These are phyloP conservation scores for Cucurbitaria berberidis DNA, from an alignment of 2,329 filamentous ascomycete species.

Conservation along the genomic window DNA sequence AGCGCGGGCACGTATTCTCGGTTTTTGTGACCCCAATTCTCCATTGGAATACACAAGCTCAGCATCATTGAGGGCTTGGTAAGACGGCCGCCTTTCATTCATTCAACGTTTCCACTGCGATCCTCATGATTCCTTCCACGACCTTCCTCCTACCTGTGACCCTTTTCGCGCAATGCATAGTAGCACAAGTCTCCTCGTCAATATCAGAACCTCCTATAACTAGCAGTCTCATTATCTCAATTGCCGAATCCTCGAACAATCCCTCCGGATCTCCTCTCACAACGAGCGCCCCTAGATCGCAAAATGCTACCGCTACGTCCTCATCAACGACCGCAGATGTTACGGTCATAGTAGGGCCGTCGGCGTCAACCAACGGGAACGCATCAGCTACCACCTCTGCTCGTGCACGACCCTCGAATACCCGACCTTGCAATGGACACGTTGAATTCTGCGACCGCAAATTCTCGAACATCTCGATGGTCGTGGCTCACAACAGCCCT, in stretches of 20 bases:
- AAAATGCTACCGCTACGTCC: constrained; percentile 19
- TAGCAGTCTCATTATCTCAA: constrained; percentile 12
- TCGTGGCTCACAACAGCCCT: constrained; percentile 47
- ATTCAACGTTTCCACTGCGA: constrained; percentile 7
- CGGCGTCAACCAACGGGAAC: constrained; percentile 13
- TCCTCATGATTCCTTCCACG: constrained; percentile 19
- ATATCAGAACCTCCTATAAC: constrained; percentile 9
- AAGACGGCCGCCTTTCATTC: constrained; percentile 12
- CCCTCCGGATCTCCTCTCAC: constrained; percentile 1
- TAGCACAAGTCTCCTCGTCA: constrained; percentile 21
- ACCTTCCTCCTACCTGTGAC: constrained; percentile 11
- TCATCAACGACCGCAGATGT: constrained; percentile 17
- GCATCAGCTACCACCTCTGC: constrained; percentile 13
- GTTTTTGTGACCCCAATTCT: not conserved
- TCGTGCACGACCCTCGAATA: constrained; percentile 29
- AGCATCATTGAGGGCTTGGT: constrained; percentile 5
- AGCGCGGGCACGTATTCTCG: not conserved
- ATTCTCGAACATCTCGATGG: constrained; percentile 46
- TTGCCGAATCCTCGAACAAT: not conserved
- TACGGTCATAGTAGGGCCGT: constrained; percentile 26
- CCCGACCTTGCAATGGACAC: constrained; percentile 44
- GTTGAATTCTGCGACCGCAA: constrained; percentile 42
- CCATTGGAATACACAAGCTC: not conserved
- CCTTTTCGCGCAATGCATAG: constrained; percentile 6
- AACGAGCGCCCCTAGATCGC: constrained; percentile 10